Evolutionary conservation across 768 basidiomycete species (phyloP), one percentile per base, ranked within the genome.

Genomic region (Suillus lakei): DNA sequence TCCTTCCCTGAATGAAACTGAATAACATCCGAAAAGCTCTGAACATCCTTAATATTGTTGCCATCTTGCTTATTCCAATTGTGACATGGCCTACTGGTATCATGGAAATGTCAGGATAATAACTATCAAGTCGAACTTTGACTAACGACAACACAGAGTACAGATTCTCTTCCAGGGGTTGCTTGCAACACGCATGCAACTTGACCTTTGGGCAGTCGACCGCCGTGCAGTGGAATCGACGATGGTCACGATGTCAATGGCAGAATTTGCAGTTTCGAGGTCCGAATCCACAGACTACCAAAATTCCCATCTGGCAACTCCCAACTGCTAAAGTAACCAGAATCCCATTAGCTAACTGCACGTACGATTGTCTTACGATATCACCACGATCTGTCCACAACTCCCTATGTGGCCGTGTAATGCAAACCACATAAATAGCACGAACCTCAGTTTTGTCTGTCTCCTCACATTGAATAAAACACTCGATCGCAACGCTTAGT

Each of bases 151-250:
- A 13, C 6, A 23, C 54, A 55, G 54, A 8, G 21, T 13, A 23
- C 54, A 55, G 7, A n/a, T 55, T 34, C 12, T 55, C 12, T 34
- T 55, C 21, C 54, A 55, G 32, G 54, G 54, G 13, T n/a, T 55
- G 10, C n/a, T 34, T n/a, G 54, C 32, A 55, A 55, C 54, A 13
- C 54, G 54, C 21, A 55, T 55, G 54, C 54, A 55, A n/a, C 54
- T 55, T 15, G 32, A 55, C 34, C 54, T 55, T 55, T 55, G 54
- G 54, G 36, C 34, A 34, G 18, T 6, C n/a, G 21, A n/a, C n/a
- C 2, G 53, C 12, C 53, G 12, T 21, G 2, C 10, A 34, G 32
- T 4, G 32, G 21, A 4, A 32, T 3, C 32, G 30, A 54, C 53
- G 12, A 54, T 34, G 53, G 28, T 32, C 16, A 53, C 51, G 18